phyloP scores from a whole-genome alignment of 140 eudicot species.

The Erigeron philadelphicus region DNA sequence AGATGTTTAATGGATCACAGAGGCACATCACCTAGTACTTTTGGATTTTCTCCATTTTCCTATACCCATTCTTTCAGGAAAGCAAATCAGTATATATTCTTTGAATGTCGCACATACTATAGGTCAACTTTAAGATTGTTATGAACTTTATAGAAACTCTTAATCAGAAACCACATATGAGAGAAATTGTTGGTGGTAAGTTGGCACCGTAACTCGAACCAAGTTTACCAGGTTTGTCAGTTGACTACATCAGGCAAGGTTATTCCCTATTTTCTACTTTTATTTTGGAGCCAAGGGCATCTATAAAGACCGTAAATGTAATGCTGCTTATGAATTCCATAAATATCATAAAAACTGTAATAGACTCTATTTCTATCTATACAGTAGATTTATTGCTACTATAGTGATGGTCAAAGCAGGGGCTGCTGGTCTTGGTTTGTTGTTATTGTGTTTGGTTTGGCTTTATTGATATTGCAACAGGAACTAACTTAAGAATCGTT shows the following conservation, averaged over 20 bases:
- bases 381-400: too few species aligned
- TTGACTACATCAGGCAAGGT: too few species aligned
- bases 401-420: too few species aligned
- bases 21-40: too few species aligned
- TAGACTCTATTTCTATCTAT: too few species aligned
- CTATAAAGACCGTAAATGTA: background rate
- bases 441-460: too few species aligned
- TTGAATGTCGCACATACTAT: constrained; percentile 11
- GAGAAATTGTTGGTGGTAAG: background rate
- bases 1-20: too few species aligned
- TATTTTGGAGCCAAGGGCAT: background rate
- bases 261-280: too few species aligned
- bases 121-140: constrained; percentile 6
- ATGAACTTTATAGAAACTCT: background rate
- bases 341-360: background rate
- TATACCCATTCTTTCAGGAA: background rate
- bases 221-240: background rate
- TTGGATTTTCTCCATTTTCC: background rate
- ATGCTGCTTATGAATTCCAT: background rate
- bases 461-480: too few species aligned
- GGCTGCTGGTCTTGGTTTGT: too few species aligned
- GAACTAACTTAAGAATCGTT: too few species aligned
- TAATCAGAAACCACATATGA: background rate
- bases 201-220: background rate
- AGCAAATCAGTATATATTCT: constrained; percentile 2